These are phyloP conservation scores for Scedosporium dehoogii DNA, from an alignment of 2,329 filamentous ascomycete species.

Conservation along the genomic window DNA sequence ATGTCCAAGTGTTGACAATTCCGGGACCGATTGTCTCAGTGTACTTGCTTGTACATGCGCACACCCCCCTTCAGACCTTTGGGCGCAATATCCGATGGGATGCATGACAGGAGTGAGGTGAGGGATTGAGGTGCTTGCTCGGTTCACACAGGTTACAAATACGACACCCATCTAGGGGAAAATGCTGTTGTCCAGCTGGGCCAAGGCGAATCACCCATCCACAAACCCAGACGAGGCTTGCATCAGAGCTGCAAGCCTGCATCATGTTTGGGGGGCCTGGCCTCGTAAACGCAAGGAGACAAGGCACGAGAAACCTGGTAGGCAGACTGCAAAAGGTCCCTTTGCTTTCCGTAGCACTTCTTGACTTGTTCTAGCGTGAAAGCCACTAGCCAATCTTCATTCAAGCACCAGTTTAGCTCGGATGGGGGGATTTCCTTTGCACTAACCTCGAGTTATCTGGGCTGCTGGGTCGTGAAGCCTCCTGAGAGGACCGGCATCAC, in stretches of 20 bases:
- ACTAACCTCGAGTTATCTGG: neutral
- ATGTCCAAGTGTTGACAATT: neutral
- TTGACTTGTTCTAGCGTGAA: neutral
- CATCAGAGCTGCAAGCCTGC: neutral
- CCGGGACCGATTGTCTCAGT: neutral
- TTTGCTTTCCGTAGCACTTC: neutral
- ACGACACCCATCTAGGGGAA: too few relatives aligned
- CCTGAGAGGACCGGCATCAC: too few relatives aligned
- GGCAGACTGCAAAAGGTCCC: neutral
- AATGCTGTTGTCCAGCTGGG: neutral
- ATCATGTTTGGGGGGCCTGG: neutral
- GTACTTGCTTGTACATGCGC: neutral
- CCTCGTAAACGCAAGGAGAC: neutral
- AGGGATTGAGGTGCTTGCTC: too few relatives aligned
- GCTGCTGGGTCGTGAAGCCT: neutral
- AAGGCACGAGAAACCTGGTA: neutral
- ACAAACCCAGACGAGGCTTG: neutral
- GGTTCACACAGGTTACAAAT: too few relatives aligned
- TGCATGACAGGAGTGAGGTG: neutral
- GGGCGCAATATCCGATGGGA: neutral
- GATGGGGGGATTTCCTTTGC: neutral
- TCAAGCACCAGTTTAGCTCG: neutral
- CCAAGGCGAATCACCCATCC: neutral
- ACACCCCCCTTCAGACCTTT: neutral
- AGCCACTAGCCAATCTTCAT: neutral